Percentiles rank a stretch among this genome's conserved stretches.
These are phyloP conservation scores for Aspergillus sergii DNA, from an alignment of 2,329 filamentous ascomycete species.

Conservation along the genomic window DNA sequence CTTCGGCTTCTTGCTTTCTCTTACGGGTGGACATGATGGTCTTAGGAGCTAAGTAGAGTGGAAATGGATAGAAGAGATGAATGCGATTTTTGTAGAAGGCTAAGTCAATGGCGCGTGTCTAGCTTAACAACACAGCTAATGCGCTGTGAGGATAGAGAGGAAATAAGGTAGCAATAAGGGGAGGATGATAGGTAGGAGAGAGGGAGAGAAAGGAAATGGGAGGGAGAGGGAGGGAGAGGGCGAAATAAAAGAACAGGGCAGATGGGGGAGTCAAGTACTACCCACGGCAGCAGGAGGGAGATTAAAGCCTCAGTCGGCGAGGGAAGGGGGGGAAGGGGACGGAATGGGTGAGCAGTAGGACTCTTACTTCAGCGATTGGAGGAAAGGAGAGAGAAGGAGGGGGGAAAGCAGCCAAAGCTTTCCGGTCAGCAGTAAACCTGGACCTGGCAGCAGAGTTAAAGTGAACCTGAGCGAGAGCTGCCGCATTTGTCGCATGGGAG, in stretches of 20 bases:
- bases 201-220: slow-evolving; percentile 40
- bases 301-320: slow-evolving; percentile 20
- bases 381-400: slow-evolving; percentile 32
- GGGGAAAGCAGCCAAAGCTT: slow-evolving; percentile 3
- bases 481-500: slow-evolving; percentile 1
- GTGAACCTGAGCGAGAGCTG: slow-evolving; percentile 5
- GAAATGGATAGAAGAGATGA: slow-evolving; percentile 9
- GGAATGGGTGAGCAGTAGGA: slow-evolving; percentile 46
- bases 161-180: slow-evolving; percentile 15
- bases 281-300: slow-evolving; percentile 33
- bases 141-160: slow-evolving; percentile 5
- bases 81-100: slow-evolving; percentile 8
- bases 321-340: slow-evolving; percentile 41
- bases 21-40: slow-evolving; percentile 50
- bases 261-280: slow-evolving; percentile 6
- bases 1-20: slow-evolving; percentile 53
- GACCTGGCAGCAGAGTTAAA: slow-evolving; percentile 7
- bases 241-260: slow-evolving; percentile 30
- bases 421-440: slow-evolving; percentile 13
- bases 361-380: slow-evolving; percentile 2
- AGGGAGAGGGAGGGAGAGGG: slow-evolving; percentile 13
- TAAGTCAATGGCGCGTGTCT: slow-evolving; percentile 15
- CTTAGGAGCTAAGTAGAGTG: slow-evolving; percentile 7
- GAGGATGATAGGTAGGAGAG: slow-evolving; percentile 38
- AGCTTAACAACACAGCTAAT: neutral